Evolutionary conservation across 768 basidiomycete species (phyloP), one percentile per base, ranked within the genome.

Genomic region (Boletus rubescentipes): DNA sequence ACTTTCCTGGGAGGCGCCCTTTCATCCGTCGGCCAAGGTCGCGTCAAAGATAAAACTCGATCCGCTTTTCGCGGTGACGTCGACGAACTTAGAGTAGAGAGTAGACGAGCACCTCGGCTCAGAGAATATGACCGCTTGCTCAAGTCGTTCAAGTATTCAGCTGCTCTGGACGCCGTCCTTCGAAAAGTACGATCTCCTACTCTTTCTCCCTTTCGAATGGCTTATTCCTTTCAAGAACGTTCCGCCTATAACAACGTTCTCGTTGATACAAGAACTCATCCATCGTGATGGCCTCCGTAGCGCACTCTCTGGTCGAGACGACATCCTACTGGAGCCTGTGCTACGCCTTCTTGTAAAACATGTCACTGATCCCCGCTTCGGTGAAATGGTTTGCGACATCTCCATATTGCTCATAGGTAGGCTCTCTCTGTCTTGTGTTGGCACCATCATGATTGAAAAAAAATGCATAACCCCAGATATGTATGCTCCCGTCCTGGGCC

Each of bases 131-230:
- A 99, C 69, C 83, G 83, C 62, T 75, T 92, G 47, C 76, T 99
- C 45, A 98, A 98, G 71, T 78, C 75, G 36, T 99, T 98, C 79
- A 91, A 91, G 65, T 98, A 99, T 71, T 88, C 89, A 9, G 93
- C 93, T 34, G 97, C 97, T 5, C 73, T 99, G 50, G 96, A 99
- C 72, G 85, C 92, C 6, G 94, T 95, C 12, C 72, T 98, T 53
- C 83, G 83, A 63, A 93, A 92, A 78, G 91, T 90, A 61, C 49
- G 77, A 40, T 38, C 16, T n/a, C 32, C 21, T 31, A 9, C 18
- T 16, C 40, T 26, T 10, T 48, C 5, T 18, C 8, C 26, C n/a
- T 34, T 47, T 7, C 20, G 6, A 21, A n/a, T 18, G 37, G 52
- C 52, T 50, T 29, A 57, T 41, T 43, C 44, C 18, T 49, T 32